Evolutionary conservation across 75 land plant genomes (phyloP).

Genomic region (Pinus albicaulis): DNA sequence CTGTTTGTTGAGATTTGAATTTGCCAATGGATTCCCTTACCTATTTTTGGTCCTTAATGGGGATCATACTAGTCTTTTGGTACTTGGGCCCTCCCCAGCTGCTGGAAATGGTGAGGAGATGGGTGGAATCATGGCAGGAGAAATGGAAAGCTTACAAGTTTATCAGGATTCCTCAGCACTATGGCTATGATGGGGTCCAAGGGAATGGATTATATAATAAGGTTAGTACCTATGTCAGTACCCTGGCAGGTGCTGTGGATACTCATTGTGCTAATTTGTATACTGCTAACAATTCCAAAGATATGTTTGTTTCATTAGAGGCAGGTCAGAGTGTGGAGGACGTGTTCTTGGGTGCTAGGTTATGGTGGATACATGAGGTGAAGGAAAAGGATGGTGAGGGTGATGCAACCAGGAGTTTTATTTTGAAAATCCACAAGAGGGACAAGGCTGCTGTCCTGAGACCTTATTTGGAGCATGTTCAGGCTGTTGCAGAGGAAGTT

Average conservation of each 20-base stretch:
- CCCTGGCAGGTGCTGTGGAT: too few species aligned
- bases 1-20: too few species aligned
- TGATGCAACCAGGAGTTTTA: constrained; percentile 29
- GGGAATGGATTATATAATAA: constrained; percentile 1
- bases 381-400: too few species aligned
- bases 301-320: constrained; percentile 12
- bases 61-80: neutral
- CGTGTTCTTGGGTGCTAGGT: too few species aligned
- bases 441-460: constrained; percentile 25
- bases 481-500: too few species aligned
- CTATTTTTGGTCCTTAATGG: constrained; percentile 2
- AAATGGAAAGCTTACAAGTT: constrained; percentile 26
- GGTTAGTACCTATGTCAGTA: neutral
- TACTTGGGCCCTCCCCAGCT: neutral
- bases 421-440: constrained; percentile 42
- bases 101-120: neutral
- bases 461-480: too few species aligned
- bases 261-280: constrained; percentile 19
- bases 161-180: constrained; percentile 36
- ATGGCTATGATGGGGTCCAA: constrained; percentile 1
- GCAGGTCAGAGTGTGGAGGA: too few species aligned
- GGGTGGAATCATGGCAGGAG: constrained; percentile 9
- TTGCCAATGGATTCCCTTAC: too few species aligned
- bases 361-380: too few species aligned
- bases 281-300: constrained; percentile 35